These are phyloP conservation scores for Euptelea pleiosperma DNA, from an alignment of 164 flowering plant species.

Conservation along the genomic window DNA sequence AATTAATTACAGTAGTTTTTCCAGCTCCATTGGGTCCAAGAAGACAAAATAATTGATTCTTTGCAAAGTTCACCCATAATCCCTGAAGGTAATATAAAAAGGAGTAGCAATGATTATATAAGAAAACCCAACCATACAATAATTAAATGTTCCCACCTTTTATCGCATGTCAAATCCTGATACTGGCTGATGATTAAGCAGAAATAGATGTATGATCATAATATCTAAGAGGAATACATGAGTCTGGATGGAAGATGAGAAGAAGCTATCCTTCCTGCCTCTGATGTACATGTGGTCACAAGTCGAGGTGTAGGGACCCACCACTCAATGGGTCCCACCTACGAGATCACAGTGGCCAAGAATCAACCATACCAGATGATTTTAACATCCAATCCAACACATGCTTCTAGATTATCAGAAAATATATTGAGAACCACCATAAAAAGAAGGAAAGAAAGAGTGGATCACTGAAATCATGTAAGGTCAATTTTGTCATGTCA, in stretches of 20 bases:
- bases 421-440: too few relatives aligned
- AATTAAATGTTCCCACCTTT: background rate
- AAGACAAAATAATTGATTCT: slow-evolving; percentile 93
- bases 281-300: too few relatives aligned
- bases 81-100: slow-evolving; percentile 47
- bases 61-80: slow-evolving; percentile 80
- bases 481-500: too few relatives aligned
- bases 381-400: background rate
- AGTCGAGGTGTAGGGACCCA: background rate
- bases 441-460: too few relatives aligned
- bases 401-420: too few relatives aligned
- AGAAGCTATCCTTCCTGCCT: too few relatives aligned
- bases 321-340: background rate
- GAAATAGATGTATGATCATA: too few relatives aligned
- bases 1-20: slow-evolving; percentile 87
- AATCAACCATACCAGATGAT: background rate
- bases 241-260: too few relatives aligned
- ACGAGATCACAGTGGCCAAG: background rate
- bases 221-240: background rate
- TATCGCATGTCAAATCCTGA: background rate
- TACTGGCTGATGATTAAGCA: too few relatives aligned
- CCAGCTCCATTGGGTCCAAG: slow-evolving; percentile 99
- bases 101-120: background rate
- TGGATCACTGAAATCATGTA: too few relatives aligned
- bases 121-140: background rate